These are phyloP conservation scores for Fusarium mangiferae DNA, from an alignment of 2,329 filamentous ascomycete genomes.

Conservation along the genomic window DNA sequence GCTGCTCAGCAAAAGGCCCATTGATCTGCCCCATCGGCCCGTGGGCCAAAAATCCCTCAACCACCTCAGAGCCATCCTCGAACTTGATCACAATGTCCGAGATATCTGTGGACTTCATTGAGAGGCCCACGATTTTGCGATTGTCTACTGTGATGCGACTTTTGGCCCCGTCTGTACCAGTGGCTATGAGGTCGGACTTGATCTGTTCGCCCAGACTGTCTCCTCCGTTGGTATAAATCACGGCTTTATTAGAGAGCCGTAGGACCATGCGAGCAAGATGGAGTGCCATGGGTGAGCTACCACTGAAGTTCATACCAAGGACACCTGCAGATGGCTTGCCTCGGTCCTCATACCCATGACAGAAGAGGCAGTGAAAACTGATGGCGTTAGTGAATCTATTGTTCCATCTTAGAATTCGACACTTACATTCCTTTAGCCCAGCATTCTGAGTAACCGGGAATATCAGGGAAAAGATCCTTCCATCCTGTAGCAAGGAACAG, in stretches of 20 bases:
- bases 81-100: neutral
- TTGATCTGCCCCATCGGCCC: neutral
- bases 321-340: neutral
- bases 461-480: neutral
- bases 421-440: neutral
- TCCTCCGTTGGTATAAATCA: neutral
- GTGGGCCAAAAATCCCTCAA: neutral
- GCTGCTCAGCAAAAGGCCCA: neutral
- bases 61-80: neutral
- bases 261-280: neutral
- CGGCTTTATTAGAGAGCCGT: neutral
- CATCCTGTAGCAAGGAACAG: neutral
- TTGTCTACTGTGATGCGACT: neutral
- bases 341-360: neutral
- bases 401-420: neutral
- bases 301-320: neutral
- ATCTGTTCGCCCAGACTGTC: neutral
- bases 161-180: neutral
- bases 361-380: neutral
- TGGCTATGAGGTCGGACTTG: neutral
- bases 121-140: neutral
- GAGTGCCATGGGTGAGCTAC: neutral
- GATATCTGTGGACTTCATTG: neutral
- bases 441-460: neutral
- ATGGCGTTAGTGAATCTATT: neutral